Base-by-base conservation (phyloP, 139 green algal species). In the Penium margaritaceum region DNA sequence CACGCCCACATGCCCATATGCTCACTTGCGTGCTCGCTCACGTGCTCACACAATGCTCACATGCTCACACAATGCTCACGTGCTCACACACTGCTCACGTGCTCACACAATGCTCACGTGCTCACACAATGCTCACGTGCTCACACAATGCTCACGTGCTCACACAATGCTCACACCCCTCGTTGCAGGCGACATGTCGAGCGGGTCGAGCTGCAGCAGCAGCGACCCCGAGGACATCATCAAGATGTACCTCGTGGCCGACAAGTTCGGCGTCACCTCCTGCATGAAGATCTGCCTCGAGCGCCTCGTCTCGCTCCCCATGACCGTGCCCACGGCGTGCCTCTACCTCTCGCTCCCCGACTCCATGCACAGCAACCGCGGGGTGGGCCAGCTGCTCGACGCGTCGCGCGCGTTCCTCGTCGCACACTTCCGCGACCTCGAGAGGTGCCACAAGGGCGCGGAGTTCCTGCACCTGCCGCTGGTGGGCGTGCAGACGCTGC, bases 221-320 rank as follows among this genome's bases (percentile, higher is more conserved):
- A 75, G 58, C 24, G 67, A 75, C 67, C 67, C 67, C 5, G 67
- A 75, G 39, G 67, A 75, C 67, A 75, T 75, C 29, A 75, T 75
- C 67, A 65, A 75, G 46, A 75, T 75, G 67, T 75, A 61, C 4
- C 46, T 75, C 5, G 67, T 75, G 27, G 67, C 67, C 24, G 67
- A 75, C 29, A 75, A 75, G 47, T 75, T 75, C 21, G 67, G 67
- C n/a, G 67, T 75, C 43, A 35, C 46, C n/a, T 65, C 46, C 3
- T 75, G 67, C 67, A 75, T 75, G 67, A 75, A 66, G 58, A 75
- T 75, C 29, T 75, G 67, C 32, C 24, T 75, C n/a, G 67, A 75
- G 30, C n/a, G 67, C 12, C 67, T 75, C 27, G 47, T 30, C 46
- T 55, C 21, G 27, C 46, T 75, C 15, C 38, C 67, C 27, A 65